These are phyloP conservation scores for Aspergillus campestris DNA, from an alignment of 495 filamentous ascomycete genomes.

Conservation along the genomic window DNA sequence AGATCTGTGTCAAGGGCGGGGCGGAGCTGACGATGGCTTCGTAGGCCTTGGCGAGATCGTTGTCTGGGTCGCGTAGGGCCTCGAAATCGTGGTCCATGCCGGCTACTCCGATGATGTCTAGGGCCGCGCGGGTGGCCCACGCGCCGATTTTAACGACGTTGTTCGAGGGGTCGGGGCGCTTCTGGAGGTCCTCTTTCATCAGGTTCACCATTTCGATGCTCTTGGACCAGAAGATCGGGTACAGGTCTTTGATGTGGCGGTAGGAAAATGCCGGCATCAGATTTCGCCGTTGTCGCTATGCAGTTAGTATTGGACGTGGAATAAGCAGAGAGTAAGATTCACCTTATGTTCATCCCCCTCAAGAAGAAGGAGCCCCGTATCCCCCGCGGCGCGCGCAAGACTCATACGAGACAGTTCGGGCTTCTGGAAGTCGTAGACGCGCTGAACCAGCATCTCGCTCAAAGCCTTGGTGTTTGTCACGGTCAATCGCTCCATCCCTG, in stretches of 20 bases:
- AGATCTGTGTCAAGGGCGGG: conserved; percentile 12
- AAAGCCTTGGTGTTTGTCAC: conserved; percentile 57
- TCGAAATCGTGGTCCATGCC: conserved; percentile 80
- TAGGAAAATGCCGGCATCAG: conserved; percentile 81
- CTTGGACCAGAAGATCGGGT: conserved; percentile 78
- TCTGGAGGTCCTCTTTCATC: conserved; percentile 28
- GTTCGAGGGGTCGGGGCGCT: conserved; percentile 13
- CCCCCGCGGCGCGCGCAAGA: conserved; percentile 58
- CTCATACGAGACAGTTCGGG: conserved; percentile 46
- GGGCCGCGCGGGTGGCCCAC: conserved; percentile 65
- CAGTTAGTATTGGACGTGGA: neutral
- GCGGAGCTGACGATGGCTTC: conserved; percentile 30
- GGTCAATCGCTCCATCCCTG: conserved; percentile 65
- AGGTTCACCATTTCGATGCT: conserved; percentile 38
- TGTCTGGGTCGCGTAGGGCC: conserved; percentile 55
- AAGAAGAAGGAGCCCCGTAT: conserved; percentile 63
- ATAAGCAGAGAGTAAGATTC: neutral
- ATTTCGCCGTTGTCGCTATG: conserved; percentile 57
- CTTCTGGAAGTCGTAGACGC: conserved; percentile 75
- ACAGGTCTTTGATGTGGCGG: conserved; percentile 78
- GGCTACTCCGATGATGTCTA: conserved; percentile 84
- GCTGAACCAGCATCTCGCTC: conserved; percentile 54
- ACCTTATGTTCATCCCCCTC: conserved; percentile 81
- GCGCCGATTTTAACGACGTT: conserved; percentile 47
- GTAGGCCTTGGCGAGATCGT: conserved; percentile 59